Base-by-base conservation (phyloP, 1,284 basidiomycete species). In the Boletus sp. region DNA sequence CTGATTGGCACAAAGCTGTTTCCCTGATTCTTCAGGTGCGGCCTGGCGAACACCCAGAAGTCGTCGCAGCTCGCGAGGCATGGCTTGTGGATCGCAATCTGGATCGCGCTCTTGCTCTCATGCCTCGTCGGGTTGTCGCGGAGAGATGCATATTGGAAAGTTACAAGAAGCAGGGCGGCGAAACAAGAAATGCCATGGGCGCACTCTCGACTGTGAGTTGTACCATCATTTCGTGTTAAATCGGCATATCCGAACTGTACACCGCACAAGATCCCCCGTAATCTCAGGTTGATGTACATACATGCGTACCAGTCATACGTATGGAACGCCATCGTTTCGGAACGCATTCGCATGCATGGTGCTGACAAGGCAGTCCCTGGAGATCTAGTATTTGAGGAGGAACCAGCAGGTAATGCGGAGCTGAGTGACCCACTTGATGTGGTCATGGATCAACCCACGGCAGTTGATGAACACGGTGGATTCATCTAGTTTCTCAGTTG, bases 241-340 rank as follows among this genome's bases (percentile, higher is more conserved):
- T 13, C 22, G 7, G 5, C 12, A 44, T 39, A n/a, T 40, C 22
- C 4, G 33, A 52, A 12, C 25, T 38, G 9, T 41, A 9, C 32
- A 17, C 26, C 20, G 26, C 8, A 57, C 12, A 58, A 95, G 92
- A 96, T 97, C 53, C 94, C 94, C n/a, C 80, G 88, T 47, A 96
- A 94, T 62, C 77, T 99, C 54, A 80, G 94, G 41, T 73, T 95
- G 53, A 98, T 99, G 91, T 99, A 99, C 64, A 84, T 98, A 40
- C 96, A 99, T 68, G 94, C 95, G 30, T 99, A 98, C 68, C 96
- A 99, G 68, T 95, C 92, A 14, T 99, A 98, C 61, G 84, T 99
- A 25, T 99, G 95, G 96, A 99, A 99, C 69, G 81, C 91, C 37
- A 84, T 97, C 48, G 91, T 94, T 19, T 96, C 94, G 12, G 92